Evolutionary conservation across 148 eudicot species (phyloP).

Genomic region (Pouteria glomerata): DNA sequence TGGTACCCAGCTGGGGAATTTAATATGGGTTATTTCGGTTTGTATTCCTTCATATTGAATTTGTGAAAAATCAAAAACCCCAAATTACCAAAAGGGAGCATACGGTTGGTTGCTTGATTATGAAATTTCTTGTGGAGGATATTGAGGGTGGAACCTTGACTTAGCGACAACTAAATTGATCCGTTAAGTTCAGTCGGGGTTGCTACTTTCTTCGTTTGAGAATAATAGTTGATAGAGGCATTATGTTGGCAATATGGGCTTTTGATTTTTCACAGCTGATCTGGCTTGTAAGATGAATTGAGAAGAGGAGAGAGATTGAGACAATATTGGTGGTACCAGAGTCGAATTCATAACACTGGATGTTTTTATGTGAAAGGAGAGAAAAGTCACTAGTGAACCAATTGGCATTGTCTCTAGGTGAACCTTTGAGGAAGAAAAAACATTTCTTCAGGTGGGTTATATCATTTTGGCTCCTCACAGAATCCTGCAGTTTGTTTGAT

Average conservation of each 20-base stretch:
- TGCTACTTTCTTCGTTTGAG: slow-evolving; percentile 9
- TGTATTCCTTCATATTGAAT: not conserved
- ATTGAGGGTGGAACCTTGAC: slow-evolving; percentile 3
- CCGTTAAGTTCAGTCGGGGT: not conserved
- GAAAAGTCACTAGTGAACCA: not conserved
- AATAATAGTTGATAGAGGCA: not conserved
- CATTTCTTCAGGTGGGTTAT: not conserved
- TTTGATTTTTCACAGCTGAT: not conserved
- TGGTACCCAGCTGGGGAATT: slow-evolving; percentile 1
- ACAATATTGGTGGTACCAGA: not conserved
- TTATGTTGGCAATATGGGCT: not conserved
- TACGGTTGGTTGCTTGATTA: slow-evolving; percentile 13
- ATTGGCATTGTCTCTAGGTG: not conserved
- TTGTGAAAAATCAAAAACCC: too few relatives aligned
- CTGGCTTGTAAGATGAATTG: not conserved
- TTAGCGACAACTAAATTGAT: not conserved
- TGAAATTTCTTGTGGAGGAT: slow-evolving; percentile 7
- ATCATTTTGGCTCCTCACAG: not conserved
- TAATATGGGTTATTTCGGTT: slow-evolving; percentile 1
- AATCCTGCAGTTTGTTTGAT: not conserved
- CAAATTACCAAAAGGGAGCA: slow-evolving; percentile 19
- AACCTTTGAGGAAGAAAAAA: too few relatives aligned
- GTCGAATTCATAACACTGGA: not conserved
- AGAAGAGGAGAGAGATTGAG: not conserved
- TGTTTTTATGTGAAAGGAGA: not conserved